These are phyloP conservation scores for Sextonia rubra DNA, from an alignment of 164 flowering plant species.

Conservation along the genomic window DNA sequence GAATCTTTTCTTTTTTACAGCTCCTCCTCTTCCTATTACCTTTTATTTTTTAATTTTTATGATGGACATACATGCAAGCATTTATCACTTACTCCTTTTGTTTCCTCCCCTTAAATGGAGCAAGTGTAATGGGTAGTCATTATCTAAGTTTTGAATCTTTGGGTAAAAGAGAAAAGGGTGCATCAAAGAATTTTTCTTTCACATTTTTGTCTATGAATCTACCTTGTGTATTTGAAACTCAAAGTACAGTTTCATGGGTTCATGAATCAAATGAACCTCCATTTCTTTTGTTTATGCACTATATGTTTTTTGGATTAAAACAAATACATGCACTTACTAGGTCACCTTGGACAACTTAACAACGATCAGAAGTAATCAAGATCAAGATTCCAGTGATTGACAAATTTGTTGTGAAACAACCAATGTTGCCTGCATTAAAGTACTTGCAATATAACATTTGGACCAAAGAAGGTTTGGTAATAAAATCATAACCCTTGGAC, in stretches of 20 bases:
- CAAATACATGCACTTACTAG: neutral
- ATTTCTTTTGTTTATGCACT: neutral
- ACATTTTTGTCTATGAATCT: neutral
- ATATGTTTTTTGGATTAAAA: too few relatives aligned
- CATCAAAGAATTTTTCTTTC: neutral
- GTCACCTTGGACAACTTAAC: neutral
- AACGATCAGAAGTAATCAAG: neutral
- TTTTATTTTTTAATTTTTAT: too few relatives aligned
- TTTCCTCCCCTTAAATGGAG: neutral
- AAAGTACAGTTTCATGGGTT: neutral
- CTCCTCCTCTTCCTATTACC: neutral
- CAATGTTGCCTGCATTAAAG: neutral
- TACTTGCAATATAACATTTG: neutral
- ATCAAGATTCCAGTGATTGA: neutral
- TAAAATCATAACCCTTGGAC: neutral
- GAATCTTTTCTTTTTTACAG: neutral
- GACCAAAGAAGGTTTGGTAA: neutral
- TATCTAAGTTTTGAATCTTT: too few relatives aligned
- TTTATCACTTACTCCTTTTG: neutral
- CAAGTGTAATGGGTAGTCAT: neutral
- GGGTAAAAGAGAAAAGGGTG: neutral
- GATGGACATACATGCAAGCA: neutral
- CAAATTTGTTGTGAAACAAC: neutral
- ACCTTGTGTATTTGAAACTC: neutral
- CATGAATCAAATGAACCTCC: neutral